Percentiles rank a stretch among this genome's conserved stretches.
Conservation (phyloP, 1,284 basidiomycete species). For the Tremellales sp. region DNA sequence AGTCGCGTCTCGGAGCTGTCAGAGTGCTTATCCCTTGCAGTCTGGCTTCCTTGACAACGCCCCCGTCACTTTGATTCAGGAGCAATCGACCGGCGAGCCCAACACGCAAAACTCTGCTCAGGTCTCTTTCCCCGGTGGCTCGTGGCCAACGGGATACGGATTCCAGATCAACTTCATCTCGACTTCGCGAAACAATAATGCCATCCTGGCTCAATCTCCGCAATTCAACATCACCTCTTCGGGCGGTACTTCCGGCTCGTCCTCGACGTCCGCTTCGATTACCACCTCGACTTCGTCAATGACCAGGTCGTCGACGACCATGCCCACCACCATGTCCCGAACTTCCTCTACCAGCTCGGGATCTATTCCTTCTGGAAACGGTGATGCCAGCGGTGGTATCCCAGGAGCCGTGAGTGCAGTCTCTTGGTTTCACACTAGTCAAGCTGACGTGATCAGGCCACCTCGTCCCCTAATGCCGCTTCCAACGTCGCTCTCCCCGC, state of each 20-base stretch:
- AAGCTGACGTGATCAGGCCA: too few relatives aligned
- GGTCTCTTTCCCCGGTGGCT: constrained; percentile 28
- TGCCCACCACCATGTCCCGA: constrained; percentile 6
- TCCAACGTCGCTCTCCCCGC: not conserved
- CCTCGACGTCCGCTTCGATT: constrained; percentile 25
- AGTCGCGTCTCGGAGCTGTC: not conserved
- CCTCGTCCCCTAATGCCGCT: not conserved
- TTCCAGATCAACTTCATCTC: constrained; percentile 66
- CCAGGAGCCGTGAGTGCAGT: constrained; percentile 3
- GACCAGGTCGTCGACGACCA: constrained; percentile 1
- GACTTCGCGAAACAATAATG: constrained; percentile 48
- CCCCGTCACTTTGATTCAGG: constrained; percentile 33
- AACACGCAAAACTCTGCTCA: constrained; percentile 24
- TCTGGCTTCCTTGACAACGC: constrained; percentile 34
- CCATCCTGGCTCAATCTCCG: constrained; percentile 56
- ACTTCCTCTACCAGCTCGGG: constrained; percentile 4
- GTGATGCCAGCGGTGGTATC: constrained; percentile 16
- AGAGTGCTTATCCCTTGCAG: constrained; percentile 13
- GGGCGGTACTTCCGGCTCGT: constrained; percentile 26
- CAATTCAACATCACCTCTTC: constrained; percentile 51
- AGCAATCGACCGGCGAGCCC: constrained; percentile 33
- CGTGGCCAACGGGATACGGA: constrained; percentile 38
- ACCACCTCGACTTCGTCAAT: constrained; percentile 27
- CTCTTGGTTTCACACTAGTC: not conserved
- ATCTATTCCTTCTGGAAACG: constrained; percentile 1